Evolutionary conservation across 1,284 basidiomycete genomes (phyloP).

Genomic region (Pseudomicrostroma phylloplanum): DNA sequence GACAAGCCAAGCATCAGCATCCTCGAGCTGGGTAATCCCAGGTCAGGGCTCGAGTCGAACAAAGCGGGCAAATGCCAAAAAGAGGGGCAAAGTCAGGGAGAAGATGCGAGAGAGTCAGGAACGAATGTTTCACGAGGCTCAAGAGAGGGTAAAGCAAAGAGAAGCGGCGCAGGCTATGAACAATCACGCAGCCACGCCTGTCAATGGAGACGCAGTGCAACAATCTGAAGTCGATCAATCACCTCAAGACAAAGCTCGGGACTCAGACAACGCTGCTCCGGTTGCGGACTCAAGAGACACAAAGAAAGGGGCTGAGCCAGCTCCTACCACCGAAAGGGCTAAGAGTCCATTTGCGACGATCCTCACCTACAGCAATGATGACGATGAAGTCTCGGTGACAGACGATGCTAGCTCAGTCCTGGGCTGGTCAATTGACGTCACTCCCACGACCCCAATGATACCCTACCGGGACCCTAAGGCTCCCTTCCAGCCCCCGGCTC

Average conservation of each 20-base stretch:
- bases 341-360: too few species aligned
- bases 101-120: neutral
- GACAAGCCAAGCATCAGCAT: neutral
- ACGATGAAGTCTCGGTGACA: too few species aligned
- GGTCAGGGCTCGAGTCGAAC: neutral
- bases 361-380: too few species aligned
- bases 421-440: neutral
- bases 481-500: too few species aligned
- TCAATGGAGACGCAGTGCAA: neutral
- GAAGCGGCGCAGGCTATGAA: neutral
- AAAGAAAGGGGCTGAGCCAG: too few species aligned
- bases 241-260: neutral
- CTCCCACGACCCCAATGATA: conserved; percentile 1
- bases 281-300: too few species aligned
- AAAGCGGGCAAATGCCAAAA: neutral
- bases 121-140: neutral
- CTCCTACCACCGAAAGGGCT: too few species aligned
- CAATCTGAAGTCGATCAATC: neutral
- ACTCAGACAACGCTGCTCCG: too few species aligned
- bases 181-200: neutral
- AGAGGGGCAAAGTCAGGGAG: neutral
- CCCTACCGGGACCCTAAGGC: neutral
- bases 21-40: neutral
- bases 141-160: neutral
- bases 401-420: neutral